Evolutionary conservation across 345 rosid genomes (phyloP), one percentile per base, ranked within the genome.

Genomic region (Arabidopsis suecica): DNA sequence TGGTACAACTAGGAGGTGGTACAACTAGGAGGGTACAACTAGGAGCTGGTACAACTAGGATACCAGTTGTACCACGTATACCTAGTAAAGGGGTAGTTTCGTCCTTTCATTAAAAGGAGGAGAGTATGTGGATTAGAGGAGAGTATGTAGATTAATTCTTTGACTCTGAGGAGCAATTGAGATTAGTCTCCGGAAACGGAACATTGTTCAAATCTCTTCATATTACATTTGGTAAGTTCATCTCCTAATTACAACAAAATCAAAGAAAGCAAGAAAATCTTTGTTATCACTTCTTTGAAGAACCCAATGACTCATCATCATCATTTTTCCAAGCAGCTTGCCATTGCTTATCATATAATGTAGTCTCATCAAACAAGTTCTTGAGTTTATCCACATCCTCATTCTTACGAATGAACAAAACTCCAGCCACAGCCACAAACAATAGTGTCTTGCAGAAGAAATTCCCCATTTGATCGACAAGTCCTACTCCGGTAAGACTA

Each of bases 341-440:
- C 98, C 98, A 91, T 81, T 94, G 97, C 82, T 88, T 94, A 74
- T 94, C 98, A 38, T 90, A 91, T 41, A 90, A 90, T 20, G 95
- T 90, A 0, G 93, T 87, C 83, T 94, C 98, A 30, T 91, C 97
- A 13, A 94, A 28, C 65, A 91, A 75, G 75, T 82, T 86, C 81
- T 88, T 91, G 42, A 91, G 58, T 68, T 71, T 90, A 20, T 91
- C 92, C 4, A 90, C 11, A 69, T 94, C 98, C 70, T 91, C 98
- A 28, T 88, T 94, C 91, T 94, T 91, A 54, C 96, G 88, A 42
- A 94, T 84, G 40, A 89, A 65, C 50, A 83, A 92, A 20, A 91
- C 93, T 68, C 97, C 98, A 1, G 60, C 85, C 14, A 94, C 98
- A 1, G 96, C 93, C 6, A 87, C 70, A 61, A 90, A 88, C 86